Conservation (phyloP, 495 filamentous ascomycete genomes). For the Aspergillus olivimuriae region DNA sequence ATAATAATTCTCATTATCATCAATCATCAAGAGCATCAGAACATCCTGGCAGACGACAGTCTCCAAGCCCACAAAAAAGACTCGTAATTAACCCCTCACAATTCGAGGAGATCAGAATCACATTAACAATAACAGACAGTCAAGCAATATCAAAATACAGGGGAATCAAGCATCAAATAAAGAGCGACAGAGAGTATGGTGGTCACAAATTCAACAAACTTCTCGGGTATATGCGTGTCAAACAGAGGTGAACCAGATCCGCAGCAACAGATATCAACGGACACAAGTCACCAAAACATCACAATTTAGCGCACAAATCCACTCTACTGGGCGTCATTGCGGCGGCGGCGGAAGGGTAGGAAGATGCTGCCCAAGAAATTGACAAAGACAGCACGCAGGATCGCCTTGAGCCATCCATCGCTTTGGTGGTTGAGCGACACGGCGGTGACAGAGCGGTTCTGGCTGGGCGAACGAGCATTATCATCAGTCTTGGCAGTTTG, state of each 20-base stretch:
- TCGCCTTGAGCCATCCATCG: conserved; percentile 40
- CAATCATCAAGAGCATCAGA: conserved; percentile 15
- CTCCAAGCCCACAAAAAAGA: neutral
- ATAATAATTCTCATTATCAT: conserved; percentile 15
- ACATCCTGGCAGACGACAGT: conserved; percentile 3
- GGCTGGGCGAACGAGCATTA: conserved; percentile 34
- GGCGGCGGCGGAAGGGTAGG: conserved; percentile 35
- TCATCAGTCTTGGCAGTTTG: conserved; percentile 27
- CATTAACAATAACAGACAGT: conserved; percentile 15
- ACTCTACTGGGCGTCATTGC: conserved; percentile 25
- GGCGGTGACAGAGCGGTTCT: conserved; percentile 41
- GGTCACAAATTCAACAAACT: conserved; percentile 10
- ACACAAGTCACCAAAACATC: too few relatives aligned
- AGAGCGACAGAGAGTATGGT: conserved; percentile 18
- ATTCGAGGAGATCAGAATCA: conserved; percentile 4
- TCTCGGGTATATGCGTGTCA: conserved; percentile 24
- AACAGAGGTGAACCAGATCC: too few relatives aligned
- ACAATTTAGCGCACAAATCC: neutral
- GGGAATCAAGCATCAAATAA: conserved; percentile 28
- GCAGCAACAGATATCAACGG: too few relatives aligned
- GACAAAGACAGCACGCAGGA: conserved; percentile 38
- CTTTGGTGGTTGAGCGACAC: conserved; percentile 37
- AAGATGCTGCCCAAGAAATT: conserved; percentile 38
- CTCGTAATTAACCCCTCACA: conserved; percentile 1
- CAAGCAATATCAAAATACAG: conserved; percentile 32